A percentile compares a stretch with the other conserved stretches of the same genome.
These are phyloP conservation scores for Mariannaea elegans DNA, from an alignment of 2,329 filamentous ascomycete genomes.

Conservation along the genomic window DNA sequence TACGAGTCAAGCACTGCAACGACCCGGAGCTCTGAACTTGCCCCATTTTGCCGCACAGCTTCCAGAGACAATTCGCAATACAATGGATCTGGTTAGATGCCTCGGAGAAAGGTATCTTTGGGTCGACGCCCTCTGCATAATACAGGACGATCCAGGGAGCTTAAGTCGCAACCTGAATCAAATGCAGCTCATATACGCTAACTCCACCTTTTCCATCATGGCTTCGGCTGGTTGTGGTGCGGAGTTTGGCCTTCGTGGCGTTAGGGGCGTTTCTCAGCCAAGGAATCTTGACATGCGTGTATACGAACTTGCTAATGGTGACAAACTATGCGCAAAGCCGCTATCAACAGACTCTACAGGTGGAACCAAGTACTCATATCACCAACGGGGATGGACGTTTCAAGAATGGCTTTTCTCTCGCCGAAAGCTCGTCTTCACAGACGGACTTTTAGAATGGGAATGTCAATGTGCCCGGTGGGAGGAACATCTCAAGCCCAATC, in stretches of 20 bases:
- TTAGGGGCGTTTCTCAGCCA: slow-evolving; percentile 1
- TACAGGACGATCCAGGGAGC: slow-evolving; percentile 18
- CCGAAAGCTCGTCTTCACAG: slow-evolving; percentile 9
- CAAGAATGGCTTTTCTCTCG: slow-evolving; percentile 25
- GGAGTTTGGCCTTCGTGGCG: slow-evolving; percentile 19
- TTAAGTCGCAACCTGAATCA: slow-evolving; percentile 20
- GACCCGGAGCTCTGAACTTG: background rate
- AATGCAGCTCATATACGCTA: slow-evolving; percentile 23
- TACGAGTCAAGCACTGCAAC: background rate
- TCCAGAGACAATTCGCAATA: slow-evolving; percentile 18
- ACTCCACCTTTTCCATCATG: slow-evolving; percentile 19
- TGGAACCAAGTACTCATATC: slow-evolving; percentile 20
- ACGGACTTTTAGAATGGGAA: slow-evolving; percentile 14
- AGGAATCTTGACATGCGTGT: slow-evolving; percentile 18
- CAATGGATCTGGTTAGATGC: slow-evolving; percentile 10
- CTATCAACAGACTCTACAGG: background rate
- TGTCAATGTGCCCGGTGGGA: slow-evolving; percentile 22
- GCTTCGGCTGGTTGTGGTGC: slow-evolving; percentile 20
- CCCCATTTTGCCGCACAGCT: slow-evolving; percentile 16
- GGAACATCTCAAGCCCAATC: slow-evolving; percentile 3
- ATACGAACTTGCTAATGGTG: slow-evolving; percentile 15
- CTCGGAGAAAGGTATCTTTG: slow-evolving; percentile 21
- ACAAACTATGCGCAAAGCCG: slow-evolving; percentile 4
- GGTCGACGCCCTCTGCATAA: slow-evolving; percentile 23
- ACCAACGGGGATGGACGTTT: slow-evolving; percentile 25